Evolutionary conservation across 805 yeast species (phyloP).

Genomic region (Blastobotrys muscicola): DNA sequence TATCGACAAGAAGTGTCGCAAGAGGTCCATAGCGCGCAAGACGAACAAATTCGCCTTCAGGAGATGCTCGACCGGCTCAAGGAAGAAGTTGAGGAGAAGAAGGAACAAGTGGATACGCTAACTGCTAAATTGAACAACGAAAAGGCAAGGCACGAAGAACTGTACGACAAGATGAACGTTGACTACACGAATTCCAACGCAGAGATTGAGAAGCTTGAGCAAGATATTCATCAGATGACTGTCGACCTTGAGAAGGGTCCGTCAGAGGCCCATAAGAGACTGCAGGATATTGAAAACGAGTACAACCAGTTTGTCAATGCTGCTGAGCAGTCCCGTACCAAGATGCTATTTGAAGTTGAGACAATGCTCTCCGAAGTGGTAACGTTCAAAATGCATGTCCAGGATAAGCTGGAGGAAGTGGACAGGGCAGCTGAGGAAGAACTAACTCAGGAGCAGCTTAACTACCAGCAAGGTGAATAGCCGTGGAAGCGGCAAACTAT

Average conservation of each 20-base stretch:
- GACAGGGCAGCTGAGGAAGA: too few relatives aligned
- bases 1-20: slow-evolving; percentile 30
- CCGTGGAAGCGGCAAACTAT: neutral
- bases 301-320: slow-evolving; percentile 41
- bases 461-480: slow-evolving; percentile 29
- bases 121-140: slow-evolving; percentile 46
- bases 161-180: slow-evolving; percentile 44
- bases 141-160: slow-evolving; percentile 46
- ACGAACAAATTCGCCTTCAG: slow-evolving; percentile 47
- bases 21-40: slow-evolving; percentile 40
- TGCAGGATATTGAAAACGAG: slow-evolving; percentile 43
- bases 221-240: slow-evolving; percentile 44
- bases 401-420: slow-evolving; percentile 47
- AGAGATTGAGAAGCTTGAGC: slow-evolving; percentile 57
- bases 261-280: slow-evolving; percentile 39
- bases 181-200: slow-evolving; percentile 45
- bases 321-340: slow-evolving; percentile 36
- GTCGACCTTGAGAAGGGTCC: slow-evolving; percentile 41
- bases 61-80: slow-evolving; percentile 48
- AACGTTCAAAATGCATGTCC: slow-evolving; percentile 58
- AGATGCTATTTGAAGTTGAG: slow-evolving; percentile 44
- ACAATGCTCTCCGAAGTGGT: slow-evolving; percentile 51
- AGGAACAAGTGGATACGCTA: slow-evolving; percentile 46
- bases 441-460: too few relatives aligned
- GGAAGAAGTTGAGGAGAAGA: slow-evolving; percentile 47